Conservation (phyloP, 768 basidiomycete genomes). For the Mycena vulgaris region DNA sequence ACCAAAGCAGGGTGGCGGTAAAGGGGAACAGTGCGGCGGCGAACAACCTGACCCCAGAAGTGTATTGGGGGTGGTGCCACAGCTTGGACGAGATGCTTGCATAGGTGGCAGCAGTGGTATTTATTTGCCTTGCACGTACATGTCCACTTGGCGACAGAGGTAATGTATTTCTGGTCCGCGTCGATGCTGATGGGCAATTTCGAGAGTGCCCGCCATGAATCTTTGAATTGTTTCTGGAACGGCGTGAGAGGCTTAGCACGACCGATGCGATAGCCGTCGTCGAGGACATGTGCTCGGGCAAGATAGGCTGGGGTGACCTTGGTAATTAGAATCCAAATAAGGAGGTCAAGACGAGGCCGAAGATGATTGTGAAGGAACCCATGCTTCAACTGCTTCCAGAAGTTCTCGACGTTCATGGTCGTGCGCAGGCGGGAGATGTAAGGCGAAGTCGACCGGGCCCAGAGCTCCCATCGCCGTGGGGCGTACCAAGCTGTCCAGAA, state of each 20-base stretch:
- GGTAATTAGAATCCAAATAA: slow-evolving; percentile 47
- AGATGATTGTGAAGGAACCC: slow-evolving; percentile 35
- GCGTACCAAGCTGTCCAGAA: slow-evolving; percentile 45
- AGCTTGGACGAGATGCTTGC: slow-evolving; percentile 54
- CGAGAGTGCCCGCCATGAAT: slow-evolving; percentile 34
- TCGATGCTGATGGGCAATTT: slow-evolving; percentile 28
- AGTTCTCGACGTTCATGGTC: slow-evolving; percentile 44
- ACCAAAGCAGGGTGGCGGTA: slow-evolving; percentile 40
- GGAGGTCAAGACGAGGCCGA: slow-evolving; percentile 40
- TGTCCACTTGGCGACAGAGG: slow-evolving; percentile 41
- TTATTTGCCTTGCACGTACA: slow-evolving; percentile 50
- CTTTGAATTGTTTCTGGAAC: slow-evolving; percentile 46
- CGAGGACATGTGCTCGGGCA: slow-evolving; percentile 30
- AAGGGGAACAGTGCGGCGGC: slow-evolving; percentile 41
- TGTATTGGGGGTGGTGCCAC: slow-evolving; percentile 26
- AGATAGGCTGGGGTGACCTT: slow-evolving; percentile 45
- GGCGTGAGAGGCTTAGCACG: slow-evolving; percentile 40
- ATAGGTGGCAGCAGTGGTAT: slow-evolving; percentile 46
- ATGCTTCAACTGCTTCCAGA: slow-evolving; percentile 43
- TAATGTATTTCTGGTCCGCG: slow-evolving; percentile 37
- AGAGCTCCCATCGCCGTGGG: slow-evolving; percentile 37
- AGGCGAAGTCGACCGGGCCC: slow-evolving; percentile 36
- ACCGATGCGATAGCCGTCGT: slow-evolving; percentile 38
- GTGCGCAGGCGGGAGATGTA: slow-evolving; percentile 39
- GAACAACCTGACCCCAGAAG: slow-evolving; percentile 41